A percentile compares a stretch with the other conserved stretches of the same genome.
Conservation (phyloP, 129 eudicot species). For the Pseudognaphalium luteoalbum region DNA sequence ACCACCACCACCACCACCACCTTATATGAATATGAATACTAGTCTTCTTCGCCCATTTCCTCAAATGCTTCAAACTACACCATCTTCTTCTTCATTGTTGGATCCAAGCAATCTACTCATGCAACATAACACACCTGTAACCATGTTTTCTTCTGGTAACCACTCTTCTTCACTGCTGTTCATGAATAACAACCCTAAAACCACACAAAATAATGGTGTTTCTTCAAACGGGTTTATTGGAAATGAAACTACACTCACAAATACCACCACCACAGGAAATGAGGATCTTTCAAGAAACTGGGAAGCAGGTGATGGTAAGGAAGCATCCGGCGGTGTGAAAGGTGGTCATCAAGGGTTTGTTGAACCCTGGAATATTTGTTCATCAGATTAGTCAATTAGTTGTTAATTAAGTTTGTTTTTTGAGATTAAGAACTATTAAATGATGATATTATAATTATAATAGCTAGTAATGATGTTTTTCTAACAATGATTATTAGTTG, state of each 20-base stretch:
- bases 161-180: constrained; percentile 23
- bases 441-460: not conserved
- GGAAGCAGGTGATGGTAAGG: constrained; percentile 1
- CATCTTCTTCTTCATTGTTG: constrained; percentile 21
- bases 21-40: constrained; percentile 15
- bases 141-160: constrained; percentile 34
- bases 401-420: not conserved
- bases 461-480: not conserved
- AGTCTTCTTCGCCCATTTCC: constrained; percentile 47
- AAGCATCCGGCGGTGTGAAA: constrained; percentile 27
- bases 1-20: constrained; percentile 52
- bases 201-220: constrained; percentile 12
- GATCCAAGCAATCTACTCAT: constrained; percentile 8
- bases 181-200: constrained; percentile 1
- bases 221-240: constrained; percentile 21
- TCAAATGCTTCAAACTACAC: constrained; percentile 44
- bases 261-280: not conserved
- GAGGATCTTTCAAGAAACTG: constrained; percentile 8
- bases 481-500: constrained; percentile 12
- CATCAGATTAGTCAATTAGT: constrained; percentile 6
- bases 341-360: constrained; percentile 30
- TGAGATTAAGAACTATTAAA: not conserved
- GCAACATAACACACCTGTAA: constrained; percentile 32
- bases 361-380: constrained; percentile 27
- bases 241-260: constrained; percentile 12